phyloP scores from a whole-genome alignment of 2,329 filamentous ascomycete genomes.

The Hypoxylon sp. region DNA sequence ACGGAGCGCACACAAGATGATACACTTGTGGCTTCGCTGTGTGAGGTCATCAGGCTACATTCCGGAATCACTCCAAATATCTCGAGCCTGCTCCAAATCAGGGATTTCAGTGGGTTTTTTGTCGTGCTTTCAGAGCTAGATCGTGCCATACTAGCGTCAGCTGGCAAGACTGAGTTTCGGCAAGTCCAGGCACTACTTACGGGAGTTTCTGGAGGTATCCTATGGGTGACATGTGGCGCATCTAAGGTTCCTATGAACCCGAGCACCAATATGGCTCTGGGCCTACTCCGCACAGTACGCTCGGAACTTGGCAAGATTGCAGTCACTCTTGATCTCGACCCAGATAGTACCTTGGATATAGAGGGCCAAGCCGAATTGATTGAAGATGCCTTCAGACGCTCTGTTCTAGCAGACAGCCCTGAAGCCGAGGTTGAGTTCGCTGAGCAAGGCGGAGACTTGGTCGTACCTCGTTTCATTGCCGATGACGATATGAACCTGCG shows the following conservation, averaged over 20 bases:
- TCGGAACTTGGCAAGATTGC: conserved; percentile 48
- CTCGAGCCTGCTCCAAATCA: conserved; percentile 31
- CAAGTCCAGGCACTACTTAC: conserved; percentile 40
- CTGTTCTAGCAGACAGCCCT: conserved; percentile 27
- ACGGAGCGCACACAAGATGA: conserved; percentile 40
- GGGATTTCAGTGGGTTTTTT: conserved; percentile 40
- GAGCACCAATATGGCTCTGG: conserved; percentile 45
- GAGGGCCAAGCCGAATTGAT: conserved; percentile 43
- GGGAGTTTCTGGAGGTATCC: conserved; percentile 36
- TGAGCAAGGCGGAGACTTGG: conserved; percentile 44
- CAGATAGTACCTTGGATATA: conserved; percentile 41
- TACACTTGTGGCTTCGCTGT: conserved; percentile 37
- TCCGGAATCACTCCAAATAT: conserved; percentile 35
- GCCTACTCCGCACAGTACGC: conserved; percentile 49
- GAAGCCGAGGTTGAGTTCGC: conserved; percentile 45
- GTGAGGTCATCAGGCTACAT: conserved; percentile 35
- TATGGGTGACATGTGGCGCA: conserved; percentile 48
- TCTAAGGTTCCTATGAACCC: conserved; percentile 44
- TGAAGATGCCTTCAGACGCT: conserved; percentile 42
- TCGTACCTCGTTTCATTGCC: conserved; percentile 44
- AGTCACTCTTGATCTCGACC: conserved; percentile 51
- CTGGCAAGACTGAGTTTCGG: conserved; percentile 36
- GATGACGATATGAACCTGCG: conserved; percentile 48
- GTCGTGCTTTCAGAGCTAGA: conserved; percentile 45
- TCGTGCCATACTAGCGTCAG: conserved; percentile 37